phyloP scores from a whole-genome alignment of 768 basidiomycete species.

The Dendrothele bispora region DNA sequence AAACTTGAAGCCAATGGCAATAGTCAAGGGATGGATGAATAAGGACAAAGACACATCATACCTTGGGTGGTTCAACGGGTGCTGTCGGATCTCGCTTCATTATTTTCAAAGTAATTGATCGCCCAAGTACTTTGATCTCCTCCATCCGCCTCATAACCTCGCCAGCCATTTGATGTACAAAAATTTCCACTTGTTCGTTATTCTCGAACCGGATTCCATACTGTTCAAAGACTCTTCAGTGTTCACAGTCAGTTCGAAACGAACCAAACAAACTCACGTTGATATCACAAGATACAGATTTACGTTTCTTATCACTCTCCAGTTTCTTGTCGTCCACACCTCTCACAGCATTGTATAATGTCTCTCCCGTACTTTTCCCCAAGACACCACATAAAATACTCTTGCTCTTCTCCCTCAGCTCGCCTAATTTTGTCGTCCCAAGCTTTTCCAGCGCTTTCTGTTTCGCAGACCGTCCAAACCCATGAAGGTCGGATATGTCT shows the following conservation, averaged over 20 bases:
- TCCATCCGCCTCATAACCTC: constrained; percentile 78
- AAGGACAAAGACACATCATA: constrained; percentile 22
- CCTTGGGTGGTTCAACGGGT: constrained; percentile 90
- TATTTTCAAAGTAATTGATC: constrained; percentile 80
- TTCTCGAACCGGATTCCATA: constrained; percentile 94
- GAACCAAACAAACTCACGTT: constrained; percentile 59
- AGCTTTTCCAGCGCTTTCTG: constrained; percentile 83
- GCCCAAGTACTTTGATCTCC: constrained; percentile 66
- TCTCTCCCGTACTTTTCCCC: constrained; percentile 83
- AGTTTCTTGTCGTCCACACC: constrained; percentile 82
- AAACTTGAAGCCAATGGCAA: constrained; percentile 50
- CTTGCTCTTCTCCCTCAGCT: constrained; percentile 64
- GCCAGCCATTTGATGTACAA: constrained; percentile 72
- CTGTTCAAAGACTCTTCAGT: constrained; percentile 38
- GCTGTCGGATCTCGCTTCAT: constrained; percentile 86
- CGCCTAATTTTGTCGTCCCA: constrained; percentile 67
- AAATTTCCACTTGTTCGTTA: constrained; percentile 76
- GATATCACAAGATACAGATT: constrained; percentile 92
- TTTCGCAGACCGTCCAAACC: constrained; percentile 76
- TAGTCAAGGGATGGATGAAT: neutral
- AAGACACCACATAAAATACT: constrained; percentile 65
- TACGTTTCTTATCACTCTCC: constrained; percentile 82
- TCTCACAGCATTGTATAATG: constrained; percentile 76
- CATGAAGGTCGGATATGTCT: constrained; percentile 80
- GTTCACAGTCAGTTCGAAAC: too few relatives aligned